Conservation (phyloP, 176 grass and related monocot species). For the Secale cereale region DNA sequence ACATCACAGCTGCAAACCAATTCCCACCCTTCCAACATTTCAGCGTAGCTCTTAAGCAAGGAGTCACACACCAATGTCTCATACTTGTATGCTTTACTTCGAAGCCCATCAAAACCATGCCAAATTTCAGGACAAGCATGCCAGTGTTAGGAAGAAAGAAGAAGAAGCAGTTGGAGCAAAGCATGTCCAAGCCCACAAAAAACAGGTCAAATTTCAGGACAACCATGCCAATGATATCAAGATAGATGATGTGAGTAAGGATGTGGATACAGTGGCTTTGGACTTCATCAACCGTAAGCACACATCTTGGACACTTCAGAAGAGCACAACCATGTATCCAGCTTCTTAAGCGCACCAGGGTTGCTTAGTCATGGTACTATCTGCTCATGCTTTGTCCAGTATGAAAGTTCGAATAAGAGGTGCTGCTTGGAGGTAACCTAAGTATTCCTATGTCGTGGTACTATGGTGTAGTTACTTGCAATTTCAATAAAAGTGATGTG, state of each 20-base stretch:
- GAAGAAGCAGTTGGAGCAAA: not conserved
- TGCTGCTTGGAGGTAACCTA: conserved; percentile 14
- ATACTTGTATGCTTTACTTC: not conserved
- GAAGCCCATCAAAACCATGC: conserved; percentile 23
- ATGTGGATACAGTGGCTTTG: conserved; percentile 50
- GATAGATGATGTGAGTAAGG: conserved; percentile 32
- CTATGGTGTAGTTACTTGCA: not conserved
- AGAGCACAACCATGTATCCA: conserved; percentile 63
- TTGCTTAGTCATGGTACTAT: conserved; percentile 9
- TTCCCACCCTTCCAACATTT: not conserved
- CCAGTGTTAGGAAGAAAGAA: conserved; percentile 26
- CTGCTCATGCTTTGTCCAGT: conserved; percentile 9
- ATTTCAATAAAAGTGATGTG: conserved; percentile 22
- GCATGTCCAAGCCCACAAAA: conserved; percentile 6
- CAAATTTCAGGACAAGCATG: conserved; percentile 37
- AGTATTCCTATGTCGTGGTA: conserved; percentile 17
- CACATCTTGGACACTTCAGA: conserved; percentile 51
- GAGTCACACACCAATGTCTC: conserved; percentile 29
- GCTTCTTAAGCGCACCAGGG: conserved; percentile 12
- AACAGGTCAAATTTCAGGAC: conserved; percentile 34
- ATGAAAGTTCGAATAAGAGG: conserved; percentile 30
- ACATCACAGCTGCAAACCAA: conserved; percentile 8
- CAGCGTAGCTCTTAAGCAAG: not conserved
- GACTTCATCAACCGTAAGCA: conserved; percentile 64
- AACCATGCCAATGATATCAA: conserved; percentile 20